Base-by-base conservation (phyloP, 306 rosid genomes). In the Pyrus bretschneideri region DNA sequence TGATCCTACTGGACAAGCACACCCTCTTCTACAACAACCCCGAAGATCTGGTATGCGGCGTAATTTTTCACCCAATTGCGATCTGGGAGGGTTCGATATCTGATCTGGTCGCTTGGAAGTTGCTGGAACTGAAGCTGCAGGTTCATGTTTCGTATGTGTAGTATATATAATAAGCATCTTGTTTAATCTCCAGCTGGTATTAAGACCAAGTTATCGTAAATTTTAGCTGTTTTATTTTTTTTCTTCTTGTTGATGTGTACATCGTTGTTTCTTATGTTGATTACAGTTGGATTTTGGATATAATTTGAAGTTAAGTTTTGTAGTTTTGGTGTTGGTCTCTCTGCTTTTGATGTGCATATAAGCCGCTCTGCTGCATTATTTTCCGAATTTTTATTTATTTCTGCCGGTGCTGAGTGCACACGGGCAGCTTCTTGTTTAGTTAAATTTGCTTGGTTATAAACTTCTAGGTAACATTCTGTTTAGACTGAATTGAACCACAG, bases 61-160 rank as follows among this genome's bases (percentile, higher is more conserved):
- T 69, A 46, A 12, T 45, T 79, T 81, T 63, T 19, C 82, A 29
- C 86, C 88, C 9, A 21, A 22, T 14, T 74, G 83, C 70, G 55
- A 40, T 69, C 40, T 77, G 17, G 70, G 84, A 72, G 81, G 81
- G 15, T 74, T 60, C n/a, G n/a, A 40, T 76, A 17, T 40, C 11
- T 86, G 68, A 77, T 65, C 64, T 38, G 22, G 65, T 27, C 45
- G 21, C n/a, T 23, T 71, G 54, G 45, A 60, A 42, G 72, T 46
- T 54, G 64, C 67, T 33, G 76, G 13, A 25, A 42, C 44, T 11
- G 42, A 40, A 60, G 44, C 69, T 73, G 44, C 77, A 73, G 77
- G 77, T 60, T 73, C 77, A 2, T 73, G 55, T 72, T 59, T 73
- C 3, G 2, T 25, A 42, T 59, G 30, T n/a, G 2, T 9, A 14